Evolutionary conservation across 306 rosid species (phyloP).

Genomic region (Heteromeles arbutifolia): DNA sequence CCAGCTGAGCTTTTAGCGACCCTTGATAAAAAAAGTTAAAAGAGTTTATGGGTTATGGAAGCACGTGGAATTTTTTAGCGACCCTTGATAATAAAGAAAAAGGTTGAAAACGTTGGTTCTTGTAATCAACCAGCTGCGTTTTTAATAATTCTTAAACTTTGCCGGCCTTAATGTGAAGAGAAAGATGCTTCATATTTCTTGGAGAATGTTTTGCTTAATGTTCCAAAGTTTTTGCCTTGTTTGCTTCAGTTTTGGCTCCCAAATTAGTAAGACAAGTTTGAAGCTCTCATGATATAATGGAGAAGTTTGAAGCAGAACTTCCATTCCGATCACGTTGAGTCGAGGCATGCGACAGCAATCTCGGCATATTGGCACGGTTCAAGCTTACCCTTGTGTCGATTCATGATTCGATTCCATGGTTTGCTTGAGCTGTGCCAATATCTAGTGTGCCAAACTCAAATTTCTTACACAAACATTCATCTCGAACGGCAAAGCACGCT

Average conservation of each 20-base stretch:
- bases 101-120: too few species aligned
- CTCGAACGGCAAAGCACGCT: not conserved
- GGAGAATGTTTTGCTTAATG: not conserved
- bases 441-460: conserved; percentile 10
- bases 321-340: not conserved
- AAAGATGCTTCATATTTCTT: not conserved
- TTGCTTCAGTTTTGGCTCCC: not conserved
- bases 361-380: conserved; percentile 45
- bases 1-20: too few species aligned
- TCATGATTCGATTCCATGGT: conserved; percentile 11
- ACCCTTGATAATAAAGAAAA: too few species aligned
- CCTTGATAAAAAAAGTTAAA: too few species aligned
- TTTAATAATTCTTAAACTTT: not conserved
- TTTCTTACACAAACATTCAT: not conserved
- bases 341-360: not conserved
- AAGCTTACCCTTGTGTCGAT: conserved; percentile 26
- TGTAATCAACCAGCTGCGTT: not conserved
- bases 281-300: not conserved
- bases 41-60: too few species aligned
- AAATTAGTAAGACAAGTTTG: not conserved
- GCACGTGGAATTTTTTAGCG: too few species aligned
- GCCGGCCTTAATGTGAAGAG: not conserved
- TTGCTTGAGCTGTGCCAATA: conserved; percentile 52
- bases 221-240: not conserved
- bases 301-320: not conserved